phyloP scores from a whole-genome alignment of 441 rosid species.

The Codiaeum variegatum region DNA sequence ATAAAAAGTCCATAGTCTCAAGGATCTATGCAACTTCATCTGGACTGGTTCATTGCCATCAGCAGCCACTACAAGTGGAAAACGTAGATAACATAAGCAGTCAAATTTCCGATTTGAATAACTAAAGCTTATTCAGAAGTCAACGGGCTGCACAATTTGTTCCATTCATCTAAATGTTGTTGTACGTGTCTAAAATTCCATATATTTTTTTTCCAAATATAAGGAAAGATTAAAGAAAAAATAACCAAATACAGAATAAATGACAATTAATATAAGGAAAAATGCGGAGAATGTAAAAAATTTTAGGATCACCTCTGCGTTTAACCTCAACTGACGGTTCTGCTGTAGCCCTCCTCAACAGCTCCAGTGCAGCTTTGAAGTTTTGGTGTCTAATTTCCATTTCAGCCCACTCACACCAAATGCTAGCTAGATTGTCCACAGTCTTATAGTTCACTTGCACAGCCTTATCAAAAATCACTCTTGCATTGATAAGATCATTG shows the following conservation, averaged over 20 bases:
- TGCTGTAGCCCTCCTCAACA: conserved; percentile 90
- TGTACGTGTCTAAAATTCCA: neutral
- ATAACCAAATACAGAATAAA: neutral
- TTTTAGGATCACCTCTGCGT: conserved; percentile 53
- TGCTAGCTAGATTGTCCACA: conserved; percentile 83
- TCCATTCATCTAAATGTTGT: neutral
- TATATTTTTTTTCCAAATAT: neutral
- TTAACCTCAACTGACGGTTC: conserved; percentile 95
- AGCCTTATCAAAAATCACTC: conserved; percentile 89
- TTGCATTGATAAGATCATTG: conserved; percentile 71
- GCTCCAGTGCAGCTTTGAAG: conserved; percentile 75
- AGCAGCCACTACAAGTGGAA: conserved; percentile 58
- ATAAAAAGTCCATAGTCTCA: conserved; percentile 91
- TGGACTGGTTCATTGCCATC: conserved; percentile 92
- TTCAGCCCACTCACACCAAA: conserved; percentile 99
- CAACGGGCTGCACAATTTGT: neutral
- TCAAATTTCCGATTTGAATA: conserved; percentile 14
- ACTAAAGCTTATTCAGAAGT: conserved; percentile 3
- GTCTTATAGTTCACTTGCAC: conserved; percentile 85
- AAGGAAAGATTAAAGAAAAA: neutral
- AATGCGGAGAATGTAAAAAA: neutral
- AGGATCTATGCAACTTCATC: conserved; percentile 81
- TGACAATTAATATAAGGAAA: neutral
- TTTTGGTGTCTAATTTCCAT: conserved; percentile 86
- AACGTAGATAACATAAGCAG: neutral